These are phyloP conservation scores for Kwoniella pini DNA, from an alignment of 768 basidiomycete species.

Conservation along the genomic window DNA sequence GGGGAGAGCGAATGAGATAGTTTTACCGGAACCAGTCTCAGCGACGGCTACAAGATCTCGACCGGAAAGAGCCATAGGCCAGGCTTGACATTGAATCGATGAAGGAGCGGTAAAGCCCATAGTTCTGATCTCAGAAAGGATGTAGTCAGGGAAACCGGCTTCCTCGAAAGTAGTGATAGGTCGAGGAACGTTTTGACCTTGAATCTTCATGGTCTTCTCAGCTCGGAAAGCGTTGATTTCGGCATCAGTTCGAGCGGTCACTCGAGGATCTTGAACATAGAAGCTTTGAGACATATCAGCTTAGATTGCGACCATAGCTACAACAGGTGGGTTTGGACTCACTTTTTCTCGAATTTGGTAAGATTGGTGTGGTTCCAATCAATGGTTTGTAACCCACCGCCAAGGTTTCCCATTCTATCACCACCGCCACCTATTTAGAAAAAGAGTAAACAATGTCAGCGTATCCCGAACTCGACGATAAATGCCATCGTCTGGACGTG, in stretches of 20 bases:
- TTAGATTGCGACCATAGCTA: slow-evolving; percentile 10
- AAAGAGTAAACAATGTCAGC: slow-evolving; percentile 27
- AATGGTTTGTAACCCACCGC: slow-evolving; percentile 74
- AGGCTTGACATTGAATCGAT: slow-evolving; percentile 97
- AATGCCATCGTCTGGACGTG: slow-evolving; percentile 43
- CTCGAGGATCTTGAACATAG: slow-evolving; percentile 82
- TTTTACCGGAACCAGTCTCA: slow-evolving; percentile 98
- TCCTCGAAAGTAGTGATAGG: slow-evolving; percentile 92
- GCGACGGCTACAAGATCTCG: slow-evolving; percentile 90
- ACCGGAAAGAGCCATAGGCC: slow-evolving; percentile 97
- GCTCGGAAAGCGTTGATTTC: slow-evolving; percentile 87
- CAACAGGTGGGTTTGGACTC: slow-evolving; percentile 9
- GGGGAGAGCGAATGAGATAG: slow-evolving; percentile 95
- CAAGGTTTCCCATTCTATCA: slow-evolving; percentile 70
- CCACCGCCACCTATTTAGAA: slow-evolving; percentile 44
- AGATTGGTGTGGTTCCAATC: slow-evolving; percentile 79
- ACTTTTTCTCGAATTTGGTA: slow-evolving; percentile 95
- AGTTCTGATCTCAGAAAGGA: slow-evolving; percentile 87
- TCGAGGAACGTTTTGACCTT: slow-evolving; percentile 82
- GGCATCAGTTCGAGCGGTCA: slow-evolving; percentile 87
- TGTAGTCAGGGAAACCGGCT: slow-evolving; percentile 92
- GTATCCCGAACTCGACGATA: slow-evolving; percentile 33
- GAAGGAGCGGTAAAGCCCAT: slow-evolving; percentile 91
- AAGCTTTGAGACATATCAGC: slow-evolving; percentile 19
- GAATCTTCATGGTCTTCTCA: slow-evolving; percentile 86